Percentiles rank a stretch among this genome's conserved stretches.
Conservation (phyloP, 139 green algal species). For the Chlorella ohadii region DNA sequence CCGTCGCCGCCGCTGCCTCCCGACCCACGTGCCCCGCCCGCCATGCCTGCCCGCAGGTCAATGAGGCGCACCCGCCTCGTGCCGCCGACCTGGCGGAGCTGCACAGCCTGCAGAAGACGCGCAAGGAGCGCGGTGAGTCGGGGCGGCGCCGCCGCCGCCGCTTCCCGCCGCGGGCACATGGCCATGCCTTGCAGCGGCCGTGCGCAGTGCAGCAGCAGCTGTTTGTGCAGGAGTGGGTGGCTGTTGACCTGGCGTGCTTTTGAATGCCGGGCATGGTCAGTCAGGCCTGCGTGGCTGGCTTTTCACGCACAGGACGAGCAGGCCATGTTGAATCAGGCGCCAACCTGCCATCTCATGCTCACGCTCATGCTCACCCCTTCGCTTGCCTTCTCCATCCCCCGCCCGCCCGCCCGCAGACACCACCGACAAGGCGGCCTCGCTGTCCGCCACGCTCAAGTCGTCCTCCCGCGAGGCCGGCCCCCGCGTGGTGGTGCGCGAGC, state of each 20-base stretch:
- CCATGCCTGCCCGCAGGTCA: not conserved
- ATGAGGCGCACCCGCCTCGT: conserved; percentile 48
- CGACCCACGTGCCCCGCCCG: not conserved
- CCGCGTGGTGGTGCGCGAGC: conserved; percentile 37
- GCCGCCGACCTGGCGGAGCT: conserved; percentile 46
- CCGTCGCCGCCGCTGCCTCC: not conserved
- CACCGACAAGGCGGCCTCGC: conserved; percentile 19
- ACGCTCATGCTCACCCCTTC: not conserved
- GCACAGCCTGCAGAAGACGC: conserved; percentile 50
- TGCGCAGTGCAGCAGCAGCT: not conserved
- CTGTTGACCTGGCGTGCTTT: no score
- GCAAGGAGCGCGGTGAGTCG: conserved; percentile 36
- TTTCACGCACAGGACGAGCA: no score
- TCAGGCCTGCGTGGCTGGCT: no score
- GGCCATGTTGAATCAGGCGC: no score
- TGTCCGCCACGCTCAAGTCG: conserved; percentile 42
- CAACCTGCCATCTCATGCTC: no score
- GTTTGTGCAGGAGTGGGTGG: no score
- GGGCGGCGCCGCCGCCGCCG: not conserved
- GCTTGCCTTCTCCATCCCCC: not conserved
- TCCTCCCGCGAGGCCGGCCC: conserved; percentile 24
- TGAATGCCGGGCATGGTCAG: no score
- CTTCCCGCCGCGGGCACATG: not conserved
- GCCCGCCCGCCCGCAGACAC: not conserved
- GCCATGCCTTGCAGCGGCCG: not conserved